phyloP scores from a whole-genome alignment of 768 basidiomycete genomes.

The Suillus subalutaceus region DNA sequence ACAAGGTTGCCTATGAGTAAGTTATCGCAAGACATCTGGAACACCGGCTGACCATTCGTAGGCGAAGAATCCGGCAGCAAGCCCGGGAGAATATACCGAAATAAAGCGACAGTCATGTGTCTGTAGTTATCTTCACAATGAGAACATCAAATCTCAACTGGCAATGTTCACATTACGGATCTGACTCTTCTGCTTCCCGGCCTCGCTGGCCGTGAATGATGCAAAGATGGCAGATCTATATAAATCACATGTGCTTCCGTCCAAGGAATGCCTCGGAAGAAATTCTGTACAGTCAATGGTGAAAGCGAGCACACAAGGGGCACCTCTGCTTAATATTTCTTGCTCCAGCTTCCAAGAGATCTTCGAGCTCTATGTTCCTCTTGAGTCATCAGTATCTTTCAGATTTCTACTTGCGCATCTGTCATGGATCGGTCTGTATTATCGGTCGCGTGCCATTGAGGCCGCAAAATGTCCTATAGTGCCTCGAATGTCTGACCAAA shows the following conservation, averaged over 20 bases:
- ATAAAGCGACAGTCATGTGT: slow-evolving; percentile 36
- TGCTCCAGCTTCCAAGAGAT: slow-evolving; percentile 67
- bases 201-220: slow-evolving; percentile 95
- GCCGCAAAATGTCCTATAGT: background rate
- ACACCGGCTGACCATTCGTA: slow-evolving; percentile 32
- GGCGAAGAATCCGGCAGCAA: slow-evolving; percentile 80
- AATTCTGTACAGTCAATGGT: slow-evolving; percentile 96
- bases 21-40: slow-evolving; percentile 27
- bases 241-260: slow-evolving; percentile 93
- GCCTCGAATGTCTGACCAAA: background rate
- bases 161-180: slow-evolving; percentile 83
- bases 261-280: slow-evolving; percentile 95
- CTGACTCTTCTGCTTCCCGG: slow-evolving; percentile 86
- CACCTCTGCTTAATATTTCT: slow-evolving; percentile 46
- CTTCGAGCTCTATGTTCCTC: slow-evolving; percentile 50
- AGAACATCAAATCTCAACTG: slow-evolving; percentile 47
- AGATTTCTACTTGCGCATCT: slow-evolving; percentile 20
- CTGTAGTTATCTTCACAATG: slow-evolving; percentile 1
- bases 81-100: slow-evolving; percentile 91
- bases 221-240: slow-evolving; percentile 93
- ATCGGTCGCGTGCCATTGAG: slow-evolving; percentile 15
- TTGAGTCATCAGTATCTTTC: slow-evolving; percentile 9
- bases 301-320: background rate
- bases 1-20: slow-evolving; percentile 91
- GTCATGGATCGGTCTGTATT: slow-evolving; percentile 23